phyloP scores from a whole-genome alignment of 805 yeast species.

The Tetrapisispora namnaoensis region DNA sequence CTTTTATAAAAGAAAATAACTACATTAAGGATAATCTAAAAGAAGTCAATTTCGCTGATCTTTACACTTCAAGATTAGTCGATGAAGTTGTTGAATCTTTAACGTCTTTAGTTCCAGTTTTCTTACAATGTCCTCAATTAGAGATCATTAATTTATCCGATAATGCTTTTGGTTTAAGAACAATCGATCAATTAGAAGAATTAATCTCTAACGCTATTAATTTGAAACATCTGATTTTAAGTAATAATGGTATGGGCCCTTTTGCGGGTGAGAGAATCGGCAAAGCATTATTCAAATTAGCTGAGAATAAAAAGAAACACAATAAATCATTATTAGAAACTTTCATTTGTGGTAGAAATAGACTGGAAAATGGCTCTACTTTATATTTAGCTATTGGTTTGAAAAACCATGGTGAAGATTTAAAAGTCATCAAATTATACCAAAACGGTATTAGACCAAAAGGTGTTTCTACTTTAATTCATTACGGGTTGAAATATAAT shows the following conservation, averaged over 20 bases:
- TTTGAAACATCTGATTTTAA: constrained; percentile 73
- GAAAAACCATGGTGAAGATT: constrained; percentile 57
- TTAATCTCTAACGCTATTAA: constrained; percentile 68
- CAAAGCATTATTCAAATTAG: constrained; percentile 63
- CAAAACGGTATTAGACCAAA: constrained; percentile 97
- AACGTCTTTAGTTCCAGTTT: constrained; percentile 59
- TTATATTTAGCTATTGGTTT: constrained; percentile 77
- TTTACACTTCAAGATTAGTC: constrained; percentile 89
- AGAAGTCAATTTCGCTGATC: constrained; percentile 79
- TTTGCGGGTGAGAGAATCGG: constrained; percentile 95
- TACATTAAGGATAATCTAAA: constrained; percentile 37
- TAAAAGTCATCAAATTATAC: constrained; percentile 68
- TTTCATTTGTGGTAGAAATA: constrained; percentile 92
- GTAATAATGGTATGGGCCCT: constrained; percentile 98
- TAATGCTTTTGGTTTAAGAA: constrained; percentile 93
- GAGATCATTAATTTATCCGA: constrained; percentile 77
- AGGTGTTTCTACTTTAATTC: constrained; percentile 70
- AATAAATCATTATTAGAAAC: constrained; percentile 53
- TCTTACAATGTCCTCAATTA: constrained; percentile 58
- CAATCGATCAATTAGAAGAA: constrained; percentile 79
- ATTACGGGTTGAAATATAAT: constrained; percentile 59
- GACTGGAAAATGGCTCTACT: constrained; percentile 92
- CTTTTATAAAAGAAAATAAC: constrained; percentile 34
- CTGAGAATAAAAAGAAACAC: constrained; percentile 48
- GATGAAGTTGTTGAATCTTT: constrained; percentile 89